Base-by-base conservation (phyloP, 495 filamentous ascomycete genomes). In the Lepraria neglecta region DNA sequence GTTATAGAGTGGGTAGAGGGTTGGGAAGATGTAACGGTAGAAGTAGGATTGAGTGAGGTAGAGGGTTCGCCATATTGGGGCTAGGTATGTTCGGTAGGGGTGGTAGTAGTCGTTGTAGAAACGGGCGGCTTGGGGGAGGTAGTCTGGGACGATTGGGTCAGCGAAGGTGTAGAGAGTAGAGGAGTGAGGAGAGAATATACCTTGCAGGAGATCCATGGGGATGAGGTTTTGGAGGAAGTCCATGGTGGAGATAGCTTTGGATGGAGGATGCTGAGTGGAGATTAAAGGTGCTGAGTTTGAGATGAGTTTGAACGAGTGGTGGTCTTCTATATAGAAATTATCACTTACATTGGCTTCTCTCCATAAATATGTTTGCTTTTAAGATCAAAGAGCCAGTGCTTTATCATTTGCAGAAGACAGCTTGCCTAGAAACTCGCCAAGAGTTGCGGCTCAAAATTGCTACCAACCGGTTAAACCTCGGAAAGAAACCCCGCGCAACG, bases 1-100 rank as follows among this genome's bases (percentile, higher is more conserved):
- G 0, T 75, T 74, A 31, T 71, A 66, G 47, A 78, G 58, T 7
- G 79, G 52, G 66, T 76, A 79, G 21, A 75, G 73, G 33, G 73
- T 67, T 15, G 79, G 61, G 63, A 74, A 75, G 65, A 73, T 59
- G 38, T 70, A 65, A 61, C 71, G 71, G 47, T 80, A 59, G 67
- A 70, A 64, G 52, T 68, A 59, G 50, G 74, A 66, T 43, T 76
- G 70, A 24, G 69, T 62, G 28, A 67, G 46, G 53, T 75, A 59
- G 52, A 68, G 35, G 59, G 59, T 46, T 35, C 66, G 71, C 60
- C 69, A 24, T 48, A 71, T 61, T 63, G 74, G 75, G 11, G 74
- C 61, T 9, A 72, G 58, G 44, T 72, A 72, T 15, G 70, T 63
- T 1, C 69, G 71, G 66, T 72, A 66, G 44, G 72, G 70, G 42